A percentile compares a stretch with the other conserved stretches of the same genome.
These are phyloP conservation scores for Serpula lacrymans DNA, from an alignment of 768 basidiomycete species.

Conservation along the genomic window DNA sequence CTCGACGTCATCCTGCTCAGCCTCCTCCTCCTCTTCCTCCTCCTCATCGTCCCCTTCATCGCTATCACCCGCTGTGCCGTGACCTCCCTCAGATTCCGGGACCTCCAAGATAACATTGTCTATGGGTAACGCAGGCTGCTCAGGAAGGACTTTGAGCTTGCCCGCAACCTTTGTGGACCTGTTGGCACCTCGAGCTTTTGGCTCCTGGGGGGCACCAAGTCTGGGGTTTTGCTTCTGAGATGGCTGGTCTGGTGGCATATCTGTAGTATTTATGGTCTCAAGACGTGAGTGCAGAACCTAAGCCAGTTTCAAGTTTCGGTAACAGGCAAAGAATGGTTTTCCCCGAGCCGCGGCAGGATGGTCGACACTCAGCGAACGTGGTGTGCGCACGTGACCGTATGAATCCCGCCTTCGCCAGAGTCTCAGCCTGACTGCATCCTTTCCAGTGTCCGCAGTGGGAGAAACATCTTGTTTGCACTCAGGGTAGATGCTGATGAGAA, in stretches of 20 bases:
- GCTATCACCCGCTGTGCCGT: constrained; percentile 53
- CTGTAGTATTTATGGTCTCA: too few species aligned
- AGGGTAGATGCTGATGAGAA: too few species aligned
- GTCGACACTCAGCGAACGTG: too few species aligned
- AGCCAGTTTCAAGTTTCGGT: too few species aligned
- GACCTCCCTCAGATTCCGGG: constrained; percentile 38
- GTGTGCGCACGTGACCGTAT: too few species aligned
- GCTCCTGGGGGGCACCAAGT: constrained; percentile 39
- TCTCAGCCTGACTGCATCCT: too few species aligned
- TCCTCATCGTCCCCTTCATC: constrained; percentile 70
- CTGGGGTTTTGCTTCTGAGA: constrained; percentile 12
- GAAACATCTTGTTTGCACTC: too few species aligned
- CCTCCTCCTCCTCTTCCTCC: constrained; percentile 54
- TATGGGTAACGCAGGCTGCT: constrained; percentile 62
- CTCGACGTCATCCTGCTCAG: constrained; percentile 55
- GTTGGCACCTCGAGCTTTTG: constrained; percentile 68
- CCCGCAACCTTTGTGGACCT: constrained; percentile 79
- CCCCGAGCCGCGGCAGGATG: too few species aligned
- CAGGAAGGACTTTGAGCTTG: constrained; percentile 85
- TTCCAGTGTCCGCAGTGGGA: too few species aligned
- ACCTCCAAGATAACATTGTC: constrained; percentile 29
- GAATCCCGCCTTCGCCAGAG: too few species aligned
- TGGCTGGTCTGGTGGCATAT: constrained; percentile 15
- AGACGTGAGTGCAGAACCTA: neutral
- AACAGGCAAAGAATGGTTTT: too few species aligned